Percentiles rank a stretch among this genome's conserved stretches.
These are phyloP conservation scores for Papiliotrema laurentii DNA, from an alignment of 1,284 basidiomycete species.

Conservation along the genomic window DNA sequence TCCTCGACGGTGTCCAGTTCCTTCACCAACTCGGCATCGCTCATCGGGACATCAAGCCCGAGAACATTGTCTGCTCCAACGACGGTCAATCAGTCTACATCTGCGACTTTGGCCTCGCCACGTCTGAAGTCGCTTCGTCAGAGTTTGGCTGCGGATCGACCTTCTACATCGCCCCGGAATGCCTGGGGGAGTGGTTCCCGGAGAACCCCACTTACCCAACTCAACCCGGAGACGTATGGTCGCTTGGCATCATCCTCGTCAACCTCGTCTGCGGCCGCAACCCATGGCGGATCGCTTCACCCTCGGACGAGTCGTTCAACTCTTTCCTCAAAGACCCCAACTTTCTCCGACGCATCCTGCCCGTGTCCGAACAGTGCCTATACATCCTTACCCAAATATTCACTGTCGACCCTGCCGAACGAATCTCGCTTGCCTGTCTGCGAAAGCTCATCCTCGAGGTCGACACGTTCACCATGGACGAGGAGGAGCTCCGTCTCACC, in stretches of 20 bases:
- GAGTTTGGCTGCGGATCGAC: constrained; percentile 72
- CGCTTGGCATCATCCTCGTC: constrained; percentile 84
- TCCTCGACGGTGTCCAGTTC: constrained; percentile 89
- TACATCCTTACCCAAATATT: constrained; percentile 58
- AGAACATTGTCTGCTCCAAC: constrained; percentile 86
- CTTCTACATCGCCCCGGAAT: constrained; percentile 62
- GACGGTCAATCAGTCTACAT: constrained; percentile 75
- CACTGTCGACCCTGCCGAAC: constrained; percentile 56
- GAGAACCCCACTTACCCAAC: constrained; percentile 59
- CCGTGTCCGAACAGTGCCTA: constrained; percentile 55
- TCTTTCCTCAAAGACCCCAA: constrained; percentile 62
- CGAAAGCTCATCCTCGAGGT: constrained; percentile 58
- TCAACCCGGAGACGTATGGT: constrained; percentile 80
- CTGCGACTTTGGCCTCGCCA: constrained; percentile 96
- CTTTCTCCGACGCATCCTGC: constrained; percentile 64
- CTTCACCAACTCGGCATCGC: constrained; percentile 68
- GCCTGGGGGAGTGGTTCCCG: constrained; percentile 68
- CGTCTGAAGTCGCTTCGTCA: constrained; percentile 75
- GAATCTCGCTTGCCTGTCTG: constrained; percentile 62
- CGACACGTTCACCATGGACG: constrained; percentile 63
- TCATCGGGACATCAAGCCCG: constrained; percentile 96
- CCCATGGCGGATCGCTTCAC: constrained; percentile 76
- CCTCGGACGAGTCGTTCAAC: constrained; percentile 66
- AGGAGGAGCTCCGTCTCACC: constrained; percentile 53
- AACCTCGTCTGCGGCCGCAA: constrained; percentile 83